These are phyloP conservation scores for Phyllosticta capitalensis DNA, from an alignment of 2,329 filamentous ascomycete species.

Conservation along the genomic window DNA sequence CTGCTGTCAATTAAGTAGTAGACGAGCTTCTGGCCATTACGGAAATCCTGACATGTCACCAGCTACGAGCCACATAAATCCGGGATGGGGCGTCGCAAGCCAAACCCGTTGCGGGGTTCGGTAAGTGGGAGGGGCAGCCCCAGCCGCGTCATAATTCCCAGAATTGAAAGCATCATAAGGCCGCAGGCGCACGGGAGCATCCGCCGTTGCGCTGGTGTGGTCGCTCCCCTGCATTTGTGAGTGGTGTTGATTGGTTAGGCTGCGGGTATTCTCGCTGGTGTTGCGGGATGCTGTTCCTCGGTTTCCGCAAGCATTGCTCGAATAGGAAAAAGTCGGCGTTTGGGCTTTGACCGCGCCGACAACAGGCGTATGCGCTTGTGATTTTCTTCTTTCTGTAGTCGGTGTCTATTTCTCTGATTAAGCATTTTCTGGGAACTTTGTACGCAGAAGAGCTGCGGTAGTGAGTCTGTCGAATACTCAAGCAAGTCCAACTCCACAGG, in stretches of 20 bases:
- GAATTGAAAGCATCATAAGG: not conserved
- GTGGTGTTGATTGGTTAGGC: not conserved
- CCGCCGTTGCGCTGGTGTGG: not conserved
- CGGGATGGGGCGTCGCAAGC: not conserved
- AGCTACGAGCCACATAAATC: not conserved
- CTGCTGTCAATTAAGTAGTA: not conserved
- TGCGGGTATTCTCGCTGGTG: not conserved
- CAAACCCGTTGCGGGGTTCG: not conserved
- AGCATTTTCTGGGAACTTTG: too few species aligned
- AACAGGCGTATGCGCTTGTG: not conserved
- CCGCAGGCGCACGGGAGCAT: not conserved
- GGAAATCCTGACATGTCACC: too few species aligned
- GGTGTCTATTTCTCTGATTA: not conserved
- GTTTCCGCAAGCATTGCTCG: not conserved
- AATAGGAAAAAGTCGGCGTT: not conserved
- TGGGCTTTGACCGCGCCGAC: not conserved
- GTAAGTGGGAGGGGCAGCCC: not conserved
- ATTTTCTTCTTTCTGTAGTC: not conserved
- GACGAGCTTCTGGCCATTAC: not conserved
- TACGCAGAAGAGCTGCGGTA: too few species aligned
- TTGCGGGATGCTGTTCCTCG: not conserved
- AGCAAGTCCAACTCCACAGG: too few species aligned
- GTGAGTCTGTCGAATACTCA: too few species aligned
- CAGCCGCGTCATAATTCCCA: not conserved
- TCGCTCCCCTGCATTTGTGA: not conserved